Evolutionary conservation across 2,329 filamentous ascomycete species (phyloP), one percentile per base, ranked within the genome.

Genomic region (Sporothrix pseudoabietina): DNA sequence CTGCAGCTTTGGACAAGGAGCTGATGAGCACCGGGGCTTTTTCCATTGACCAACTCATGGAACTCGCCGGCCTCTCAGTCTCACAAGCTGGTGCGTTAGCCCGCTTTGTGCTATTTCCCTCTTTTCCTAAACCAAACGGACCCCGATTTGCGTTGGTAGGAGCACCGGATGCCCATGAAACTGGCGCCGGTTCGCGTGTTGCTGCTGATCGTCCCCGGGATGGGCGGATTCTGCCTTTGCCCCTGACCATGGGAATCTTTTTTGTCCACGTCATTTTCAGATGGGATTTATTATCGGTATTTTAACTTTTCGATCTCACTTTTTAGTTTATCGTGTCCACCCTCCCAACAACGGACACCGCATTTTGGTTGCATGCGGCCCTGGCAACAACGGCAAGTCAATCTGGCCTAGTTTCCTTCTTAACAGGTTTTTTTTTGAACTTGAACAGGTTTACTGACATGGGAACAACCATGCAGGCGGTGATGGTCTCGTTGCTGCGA

Each of bases 21-120:
- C 90, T 99, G 75, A 98, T 99, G 94, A 92, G 89, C 79, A 88
- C 89, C 12, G 89, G 90, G 0, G 94, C 92, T 9, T 99, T 97
- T 83, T 97, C 94, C 12, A 88, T 99, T 72, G 96, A 98, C 80
- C 96, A 99, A 82, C 85, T 99, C 68, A 98, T 99, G 96, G 96
- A 98, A 80, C 85, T 99, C 8, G 96, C 96, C 59, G 96, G 96
- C 0, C 87, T 99, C 0, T 94, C 94, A 0, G 94, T 98, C 35
- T 95, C 95, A 14, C 94, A 98, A 85, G 94, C 92, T 69, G 90
- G 94, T 94, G 80, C 74, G 85, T 79, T 49, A 52, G 26, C 52
- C 22, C 8, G 61, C 44, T n/a, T 22, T 54, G 14, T 49, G 22
- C 19, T 52, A 71, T 47, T n/a, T 55, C 35, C 8, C 35, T 35